These are phyloP conservation scores for Umbelopsis sp. DNA, from an alignment of 192 early-diverging fungal genomes.

Conservation along the genomic window DNA sequence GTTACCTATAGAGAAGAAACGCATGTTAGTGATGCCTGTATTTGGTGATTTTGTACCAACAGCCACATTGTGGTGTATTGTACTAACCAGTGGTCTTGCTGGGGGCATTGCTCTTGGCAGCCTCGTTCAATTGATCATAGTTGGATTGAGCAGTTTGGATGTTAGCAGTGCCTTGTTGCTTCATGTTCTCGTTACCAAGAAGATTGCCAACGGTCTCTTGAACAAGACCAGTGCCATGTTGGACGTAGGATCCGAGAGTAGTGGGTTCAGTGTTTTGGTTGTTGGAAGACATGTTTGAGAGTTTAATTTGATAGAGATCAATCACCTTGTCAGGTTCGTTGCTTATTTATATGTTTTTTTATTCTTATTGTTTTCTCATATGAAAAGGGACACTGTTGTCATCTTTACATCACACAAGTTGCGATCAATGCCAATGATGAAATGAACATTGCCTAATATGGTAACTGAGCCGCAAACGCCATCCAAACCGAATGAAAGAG, in stretches of 20 bases:
- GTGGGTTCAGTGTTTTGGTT: conserved; percentile 22
- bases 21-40: no score
- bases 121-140: neutral
- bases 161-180: conserved; percentile 38
- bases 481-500: neutral
- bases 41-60: no score
- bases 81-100: conserved; percentile 6
- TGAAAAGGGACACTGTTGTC: neutral
- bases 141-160: conserved; percentile 27
- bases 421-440: neutral
- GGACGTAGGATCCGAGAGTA: conserved; percentile 24
- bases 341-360: conserved; percentile 1
- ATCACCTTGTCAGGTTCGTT: neutral
- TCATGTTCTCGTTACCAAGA: conserved; percentile 39
- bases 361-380: neutral
- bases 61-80: neutral
- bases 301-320: neutral
- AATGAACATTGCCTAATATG: conserved; percentile 3
- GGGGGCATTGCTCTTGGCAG: conserved; percentile 1
- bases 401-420: conserved; percentile 9
- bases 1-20: neutral
- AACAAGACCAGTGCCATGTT: conserved; percentile 39
- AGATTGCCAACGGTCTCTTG: conserved; percentile 44
- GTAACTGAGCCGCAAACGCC: neutral
- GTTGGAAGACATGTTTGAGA: conserved; percentile 23